These are phyloP conservation scores for Lentinus brumalis DNA, from an alignment of 768 basidiomycete genomes.

Conservation along the genomic window DNA sequence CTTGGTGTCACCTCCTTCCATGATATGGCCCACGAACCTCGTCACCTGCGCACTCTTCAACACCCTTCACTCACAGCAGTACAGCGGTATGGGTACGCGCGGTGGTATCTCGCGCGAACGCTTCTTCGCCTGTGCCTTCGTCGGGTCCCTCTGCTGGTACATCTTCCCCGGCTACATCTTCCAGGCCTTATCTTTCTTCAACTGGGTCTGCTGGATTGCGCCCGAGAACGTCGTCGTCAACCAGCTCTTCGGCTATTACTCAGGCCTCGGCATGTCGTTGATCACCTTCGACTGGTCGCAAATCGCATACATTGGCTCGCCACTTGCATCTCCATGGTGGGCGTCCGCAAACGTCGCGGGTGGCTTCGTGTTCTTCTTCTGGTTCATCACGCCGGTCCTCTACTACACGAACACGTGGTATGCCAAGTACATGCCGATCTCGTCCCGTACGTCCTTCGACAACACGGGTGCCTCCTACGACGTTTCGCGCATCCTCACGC, in stretches of 20 bases:
- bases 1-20: constrained; percentile 45
- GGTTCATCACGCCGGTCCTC: constrained; percentile 61
- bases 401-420: constrained; percentile 74
- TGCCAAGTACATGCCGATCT: constrained; percentile 64
- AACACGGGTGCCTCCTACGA: constrained; percentile 47
- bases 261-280: constrained; percentile 56
- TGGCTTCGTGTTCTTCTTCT: constrained; percentile 72
- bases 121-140: constrained; percentile 50
- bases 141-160: constrained; percentile 46
- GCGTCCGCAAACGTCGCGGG: constrained; percentile 68
- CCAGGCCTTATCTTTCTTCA: constrained; percentile 42
- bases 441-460: constrained; percentile 41
- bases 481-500: constrained; percentile 41
- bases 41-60: constrained; percentile 49
- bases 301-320: constrained; percentile 68
- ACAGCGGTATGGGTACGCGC: constrained; percentile 43
- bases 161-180: constrained; percentile 77
- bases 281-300: constrained; percentile 83
- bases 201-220: constrained; percentile 66
- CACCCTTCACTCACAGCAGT: constrained; percentile 40
- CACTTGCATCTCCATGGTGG: constrained; percentile 84
- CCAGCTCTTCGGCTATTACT: constrained; percentile 69
- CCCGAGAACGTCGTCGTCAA: constrained; percentile 72
- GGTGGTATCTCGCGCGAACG: constrained; percentile 54
- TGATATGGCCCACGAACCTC: constrained; percentile 49